Base-by-base conservation (phyloP, 2,329 filamentous ascomycete species). In the Xylariaceae sp. region DNA sequence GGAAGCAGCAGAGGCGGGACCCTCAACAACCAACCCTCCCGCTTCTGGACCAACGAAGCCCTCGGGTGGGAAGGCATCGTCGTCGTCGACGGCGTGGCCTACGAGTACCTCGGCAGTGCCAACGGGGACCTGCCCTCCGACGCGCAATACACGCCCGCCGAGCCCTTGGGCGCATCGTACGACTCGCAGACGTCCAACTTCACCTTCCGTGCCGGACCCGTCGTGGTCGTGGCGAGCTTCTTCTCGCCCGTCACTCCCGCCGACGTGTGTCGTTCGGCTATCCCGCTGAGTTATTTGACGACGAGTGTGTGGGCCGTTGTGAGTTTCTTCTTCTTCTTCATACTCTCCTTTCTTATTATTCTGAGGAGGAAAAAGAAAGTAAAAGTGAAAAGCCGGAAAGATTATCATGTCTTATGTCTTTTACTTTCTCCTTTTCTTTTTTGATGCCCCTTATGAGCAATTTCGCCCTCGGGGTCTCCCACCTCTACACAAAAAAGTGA, bases 161-260 rank as follows among this genome's bases (percentile, higher is more conserved):
- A 57, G 16, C 67, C 70, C 1, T 55, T 55, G 6, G 62, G 62
- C 13, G 61, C 65, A 6, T 60, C 55, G 15, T 71, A 65, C 39
- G 68, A 71, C 48, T 65, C 67, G 3, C 69, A 66, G 3, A 66
- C 60, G 24, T 70, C 68, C 6, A 70, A 69, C 49, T 57, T 73
- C 39, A 68, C 65, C 2, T 73, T 71, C 21, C 41, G 45, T 12
- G 49, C 50, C 1, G 52, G 50, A 1, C 52, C 50, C 5, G 52
- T 66, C 5, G 60, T 52, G 7, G 48, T 74, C 15, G 65, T 60
- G 1, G 61, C 73, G 6, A 70, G 69, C 11, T 74, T 83, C 60
- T 68, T 88, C 36, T 88, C 84, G 2, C 85, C 85, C 1, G 81
- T 90, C 27, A 88, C 83, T 1, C 84, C 85, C 1, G 84, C 81